Evolutionary conservation across 257 asterid genomes (phyloP).

Genomic region (Solanum chiquidenum): DNA sequence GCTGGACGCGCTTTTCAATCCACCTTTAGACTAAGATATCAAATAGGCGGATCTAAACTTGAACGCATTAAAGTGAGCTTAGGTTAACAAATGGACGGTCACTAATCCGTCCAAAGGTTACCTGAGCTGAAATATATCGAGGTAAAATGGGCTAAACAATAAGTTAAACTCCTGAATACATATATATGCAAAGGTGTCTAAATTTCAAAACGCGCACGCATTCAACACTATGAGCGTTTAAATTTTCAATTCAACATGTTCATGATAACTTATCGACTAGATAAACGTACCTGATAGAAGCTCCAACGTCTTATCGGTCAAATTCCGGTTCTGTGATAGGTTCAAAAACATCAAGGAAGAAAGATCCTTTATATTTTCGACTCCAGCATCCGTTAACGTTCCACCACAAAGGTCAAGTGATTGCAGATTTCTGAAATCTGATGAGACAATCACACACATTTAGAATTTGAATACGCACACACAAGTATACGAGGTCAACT

Average conservation of each 20-base stretch:
- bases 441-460: neutral
- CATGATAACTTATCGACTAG: neutral
- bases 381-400: neutral
- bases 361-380: neutral
- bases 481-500: neutral
- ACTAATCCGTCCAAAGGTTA: neutral
- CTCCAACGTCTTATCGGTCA: neutral
- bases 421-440: neutral
- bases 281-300: neutral
- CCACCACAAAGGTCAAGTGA: constrained; percentile 4
- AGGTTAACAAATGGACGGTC: neutral
- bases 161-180: neutral
- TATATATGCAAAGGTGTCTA: neutral
- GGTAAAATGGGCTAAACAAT: neutral
- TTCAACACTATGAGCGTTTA: neutral
- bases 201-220: neutral
- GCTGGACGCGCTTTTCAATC: neutral
- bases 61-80: neutral
- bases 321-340: neutral
- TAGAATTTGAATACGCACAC: neutral
- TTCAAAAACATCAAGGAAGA: neutral
- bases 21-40: neutral
- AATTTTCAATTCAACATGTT: neutral
- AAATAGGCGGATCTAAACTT: neutral
- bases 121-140: neutral